Base-by-base conservation (phyloP, 257 asterid species). In the Dorcoceras hygrometricum region DNA sequence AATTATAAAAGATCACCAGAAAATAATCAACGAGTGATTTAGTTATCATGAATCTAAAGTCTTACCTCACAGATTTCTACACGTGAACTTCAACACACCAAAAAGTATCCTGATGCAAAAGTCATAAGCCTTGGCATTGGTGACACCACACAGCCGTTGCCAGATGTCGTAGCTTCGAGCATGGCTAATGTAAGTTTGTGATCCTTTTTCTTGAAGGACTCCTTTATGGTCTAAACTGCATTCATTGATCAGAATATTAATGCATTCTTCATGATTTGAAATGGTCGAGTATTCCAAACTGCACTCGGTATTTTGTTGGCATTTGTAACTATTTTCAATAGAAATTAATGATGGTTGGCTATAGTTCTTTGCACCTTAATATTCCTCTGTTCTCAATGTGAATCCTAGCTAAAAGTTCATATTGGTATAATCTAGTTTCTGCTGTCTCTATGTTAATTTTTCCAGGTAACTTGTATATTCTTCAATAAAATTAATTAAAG, bases 81-180 rank as follows among this genome's bases (percentile, higher is more conserved):
- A 11, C 78, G 89, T 12, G 83, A 86, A 80, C 67, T 79, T 26
- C 66, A 82, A 62, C 98, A 91, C 72, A 59, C 73, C 59, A 76
- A 71, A 64, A 81, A 80, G 74, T 75, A 85, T 64, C 96, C 95
- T 60, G 65, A 85, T 73, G 96, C 96, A 59, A 84, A 91, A 64
- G 79, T 89, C 20, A 87, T 89, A 73, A 89, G 94, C 77, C 95
- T 91, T 27, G 98, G 98, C 26, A 82, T 91, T 72, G 98, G 98
- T 51, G 91, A 91, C 74, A 91, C 98, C 63, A 86, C 95, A 0
- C 77, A 87, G 81, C 98, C 96, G 23, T 70, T 91, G 59, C 98
- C 98, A 6, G 79, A 80, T 26, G 60, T 66, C 67, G 84, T 89
- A 27, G 89, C 98, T 67, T 78, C 54, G 58, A 80, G 69, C 82